Conservation (phyloP, 2,329 filamentous ascomycete genomes). For the Septoria petroselini region DNA sequence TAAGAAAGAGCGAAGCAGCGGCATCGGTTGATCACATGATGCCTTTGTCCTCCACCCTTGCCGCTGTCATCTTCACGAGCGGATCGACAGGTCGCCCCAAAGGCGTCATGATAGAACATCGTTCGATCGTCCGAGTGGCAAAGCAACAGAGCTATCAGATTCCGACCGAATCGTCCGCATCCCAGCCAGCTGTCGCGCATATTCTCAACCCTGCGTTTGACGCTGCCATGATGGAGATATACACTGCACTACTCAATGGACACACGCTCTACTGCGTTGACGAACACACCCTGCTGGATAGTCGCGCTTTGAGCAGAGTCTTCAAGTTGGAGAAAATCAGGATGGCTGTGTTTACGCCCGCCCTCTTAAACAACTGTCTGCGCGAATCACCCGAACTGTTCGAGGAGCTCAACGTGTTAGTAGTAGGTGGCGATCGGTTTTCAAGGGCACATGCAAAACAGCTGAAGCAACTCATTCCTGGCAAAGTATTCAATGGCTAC, state of each 20-base stretch:
- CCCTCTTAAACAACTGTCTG: constrained; percentile 5
- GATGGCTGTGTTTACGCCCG: constrained; percentile 12
- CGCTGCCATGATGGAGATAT: constrained; percentile 39
- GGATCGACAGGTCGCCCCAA: constrained; percentile 23
- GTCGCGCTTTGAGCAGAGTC: background rate
- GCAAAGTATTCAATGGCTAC: constrained; percentile 13
- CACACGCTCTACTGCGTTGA: constrained; percentile 7
- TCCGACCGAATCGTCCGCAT: background rate
- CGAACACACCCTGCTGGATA: background rate
- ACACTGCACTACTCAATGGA: constrained; percentile 27
- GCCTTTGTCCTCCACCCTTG: background rate
- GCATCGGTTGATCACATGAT: constrained; percentile 5
- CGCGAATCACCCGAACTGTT: constrained; percentile 5
- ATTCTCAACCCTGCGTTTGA: constrained; percentile 18
- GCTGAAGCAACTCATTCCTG: background rate
- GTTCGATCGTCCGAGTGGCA: constrained; percentile 5
- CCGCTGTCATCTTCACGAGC: constrained; percentile 24
- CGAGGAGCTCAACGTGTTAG: constrained; percentile 2
- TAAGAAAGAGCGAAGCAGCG: background rate
- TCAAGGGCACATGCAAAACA: background rate
- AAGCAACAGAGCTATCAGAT: constrained; percentile 1
- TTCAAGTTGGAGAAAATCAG: background rate
- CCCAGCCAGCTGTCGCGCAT: constrained; percentile 5
- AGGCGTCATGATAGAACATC: constrained; percentile 24
- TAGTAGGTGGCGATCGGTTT: constrained; percentile 10